Evolutionary conservation across 1,284 basidiomycete species (phyloP).

Genomic region (Tilletia walkeri): DNA sequence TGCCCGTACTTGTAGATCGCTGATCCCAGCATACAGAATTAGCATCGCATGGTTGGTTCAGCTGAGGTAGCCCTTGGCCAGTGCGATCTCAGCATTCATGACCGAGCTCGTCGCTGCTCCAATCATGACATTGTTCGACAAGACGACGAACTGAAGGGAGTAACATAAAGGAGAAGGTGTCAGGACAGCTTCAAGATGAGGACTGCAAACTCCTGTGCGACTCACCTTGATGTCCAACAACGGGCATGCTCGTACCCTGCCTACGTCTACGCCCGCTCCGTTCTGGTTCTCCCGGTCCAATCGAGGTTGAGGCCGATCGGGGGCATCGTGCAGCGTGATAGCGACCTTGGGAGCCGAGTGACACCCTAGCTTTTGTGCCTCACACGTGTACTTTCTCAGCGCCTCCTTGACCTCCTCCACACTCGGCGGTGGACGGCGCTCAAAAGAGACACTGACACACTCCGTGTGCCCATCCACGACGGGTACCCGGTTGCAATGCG

Average conservation of each 20-base stretch:
- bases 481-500: slow-evolving; percentile 86
- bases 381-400: slow-evolving; percentile 71
- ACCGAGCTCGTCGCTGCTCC: slow-evolving; percentile 96
- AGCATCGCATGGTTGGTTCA: not conserved
- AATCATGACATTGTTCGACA: slow-evolving; percentile 92
- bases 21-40: not conserved
- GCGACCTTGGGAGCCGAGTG: slow-evolving; percentile 82
- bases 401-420: slow-evolving; percentile 84
- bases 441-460: slow-evolving; percentile 82
- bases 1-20: too few species aligned
- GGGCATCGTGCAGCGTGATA: slow-evolving; percentile 88
- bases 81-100: slow-evolving; percentile 95
- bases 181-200: slow-evolving; percentile 1
- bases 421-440: slow-evolving; percentile 74
- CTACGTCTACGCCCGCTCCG: slow-evolving; percentile 88
- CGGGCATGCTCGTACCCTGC: slow-evolving; percentile 81
- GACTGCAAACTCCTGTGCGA: not conserved
- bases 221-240: slow-evolving; percentile 69
- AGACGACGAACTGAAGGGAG: slow-evolving; percentile 70
- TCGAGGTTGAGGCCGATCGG: slow-evolving; percentile 89
- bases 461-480: slow-evolving; percentile 90
- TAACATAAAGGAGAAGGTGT: slow-evolving; percentile 4
- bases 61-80: slow-evolving; percentile 67
- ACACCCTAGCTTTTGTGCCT: slow-evolving; percentile 74
- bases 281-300: slow-evolving; percentile 86